Evolutionary conservation across 345 rosid genomes (phyloP).

Genomic region (Excoecaria cochinchinensis): DNA sequence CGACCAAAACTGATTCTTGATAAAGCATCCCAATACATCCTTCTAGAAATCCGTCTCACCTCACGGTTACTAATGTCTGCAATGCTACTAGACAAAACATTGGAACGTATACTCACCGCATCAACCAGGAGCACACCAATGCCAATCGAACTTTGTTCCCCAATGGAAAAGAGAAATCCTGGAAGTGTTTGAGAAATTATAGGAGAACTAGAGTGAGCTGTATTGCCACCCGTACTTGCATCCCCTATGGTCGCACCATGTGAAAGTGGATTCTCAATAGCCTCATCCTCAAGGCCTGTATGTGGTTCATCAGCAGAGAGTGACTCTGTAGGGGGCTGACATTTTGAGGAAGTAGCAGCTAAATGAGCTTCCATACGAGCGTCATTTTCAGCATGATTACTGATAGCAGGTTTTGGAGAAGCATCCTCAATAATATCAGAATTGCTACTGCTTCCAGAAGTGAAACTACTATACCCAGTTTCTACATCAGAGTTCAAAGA

Average conservation of each 20-base stretch:
- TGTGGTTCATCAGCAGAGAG: background rate
- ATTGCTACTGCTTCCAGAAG: conserved; percentile 1
- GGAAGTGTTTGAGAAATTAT: conserved; percentile 10
- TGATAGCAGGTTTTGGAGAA: background rate
- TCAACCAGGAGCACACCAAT: conserved; percentile 25
- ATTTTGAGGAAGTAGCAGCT: background rate
- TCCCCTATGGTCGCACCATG: background rate
- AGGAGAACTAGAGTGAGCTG: background rate
- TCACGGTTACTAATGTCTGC: conserved; percentile 22
- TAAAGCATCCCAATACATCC: conserved; percentile 26
- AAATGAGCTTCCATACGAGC: background rate
- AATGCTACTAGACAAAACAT: conserved; percentile 13
- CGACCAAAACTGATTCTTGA: conserved; percentile 23
- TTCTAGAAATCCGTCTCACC: conserved; percentile 21
- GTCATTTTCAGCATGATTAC: background rate
- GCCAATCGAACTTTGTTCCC: conserved; percentile 12
- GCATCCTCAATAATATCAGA: background rate
- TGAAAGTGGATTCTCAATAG: background rate
- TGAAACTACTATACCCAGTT: background rate
- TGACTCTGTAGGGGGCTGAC: background rate
- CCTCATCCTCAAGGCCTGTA: background rate
- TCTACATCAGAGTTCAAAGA: background rate
- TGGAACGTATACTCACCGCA: conserved; percentile 23
- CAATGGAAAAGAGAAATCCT: conserved; percentile 3
- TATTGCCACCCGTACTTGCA: background rate